Evolutionary conservation across 2,329 filamentous ascomycete species (phyloP), one percentile per base, ranked within the genome.

Genomic region (Phaeosphaeria sp.): DNA sequence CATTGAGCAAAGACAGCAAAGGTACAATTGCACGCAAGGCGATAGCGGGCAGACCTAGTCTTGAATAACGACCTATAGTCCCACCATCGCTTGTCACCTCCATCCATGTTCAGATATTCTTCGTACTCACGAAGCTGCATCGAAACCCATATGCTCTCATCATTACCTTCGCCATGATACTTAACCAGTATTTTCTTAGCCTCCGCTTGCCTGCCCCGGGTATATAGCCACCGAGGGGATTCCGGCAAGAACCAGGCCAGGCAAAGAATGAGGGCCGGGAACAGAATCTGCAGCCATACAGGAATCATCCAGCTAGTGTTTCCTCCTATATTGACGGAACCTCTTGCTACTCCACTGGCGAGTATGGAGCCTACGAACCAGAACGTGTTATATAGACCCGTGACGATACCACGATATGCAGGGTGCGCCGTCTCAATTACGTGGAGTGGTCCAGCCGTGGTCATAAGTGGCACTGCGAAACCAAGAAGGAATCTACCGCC

Each of bases 341-440:
- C 71, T 42, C 71, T 68, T 39, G 62, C 65, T 23, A 65, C 67
- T 30, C 71, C 68, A 36, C 64, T 58, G 20, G 71, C 71, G 17
- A 74, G 60, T 46, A 74, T 63, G 22, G 67, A 69, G 21, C 79
- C 80, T 7, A 79, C 74, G 39, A 78, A 80, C 77, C 78, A 81
- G 60, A 78, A 78, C 1, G 77, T 78, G 59, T 81, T 80, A 65
- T 79, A 81, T 17, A 78, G 63, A 30, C 73, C 78, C 6, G 78
- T 80, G 57, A 80, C 73, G 13, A 77, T 66, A 39, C 84, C 84
- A 59, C 87, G 81, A 69, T 84, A 84, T 2, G 83, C 81, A 0
- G 87, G 87, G 63, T 89, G 87, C 3, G 84, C 80, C 23, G 87
- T 78, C 70, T 89, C 87, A 43, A 86, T 82, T 18, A 84, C 83